Evolutionary conservation across 371 early-diverging fungal species (phyloP), one percentile per base, ranked within the genome.

Genomic region (Mortierella sp.): DNA sequence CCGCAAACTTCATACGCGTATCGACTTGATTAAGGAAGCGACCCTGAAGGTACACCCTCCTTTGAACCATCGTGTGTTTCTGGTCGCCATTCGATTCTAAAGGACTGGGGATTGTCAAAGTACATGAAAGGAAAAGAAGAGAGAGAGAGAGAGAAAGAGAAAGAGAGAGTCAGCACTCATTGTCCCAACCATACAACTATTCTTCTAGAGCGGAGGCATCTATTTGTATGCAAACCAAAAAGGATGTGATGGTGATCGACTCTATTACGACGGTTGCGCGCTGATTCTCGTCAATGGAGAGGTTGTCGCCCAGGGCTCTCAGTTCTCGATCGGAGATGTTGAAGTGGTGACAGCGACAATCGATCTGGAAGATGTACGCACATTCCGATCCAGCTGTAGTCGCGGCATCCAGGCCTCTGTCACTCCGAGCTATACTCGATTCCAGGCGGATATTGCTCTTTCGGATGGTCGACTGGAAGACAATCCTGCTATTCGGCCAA

Each of bases 221-320:
- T 99, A 99, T 72, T 75, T 98, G 45, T 99, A 99, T 71, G 86
- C 98, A 4, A 99, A 99, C 81, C 98, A 97, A 69, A 91, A 94
- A 81, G 99, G 99, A 4, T 99, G 99, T 75, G 99, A 98, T 68
- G 99, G 98, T n/a, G 99, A 99, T 82, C 90, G 99, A 23, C 80
- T 98, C 14, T 99, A 99, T 82, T 99, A 97, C 70, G 99, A 99
- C 69, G 99, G 99, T 3, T 91, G 95, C 56, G 90, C 96, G 0
- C 84, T 99, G 89, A 92, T 98, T 65, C 86, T 92, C 6, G 87
- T 94, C 57, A 98, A 98, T 79, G 99, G 99, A 26, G 82, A 92
- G 28, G 83, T 98, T 5, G 86, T 98, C 15, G 95, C 95, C 9
- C 96, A 96, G 82, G 95, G 96, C 28, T 87, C 93, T 4, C 99